Conservation (phyloP, 352 stramenopile species). For the Phytophthora uliginosa region DNA sequence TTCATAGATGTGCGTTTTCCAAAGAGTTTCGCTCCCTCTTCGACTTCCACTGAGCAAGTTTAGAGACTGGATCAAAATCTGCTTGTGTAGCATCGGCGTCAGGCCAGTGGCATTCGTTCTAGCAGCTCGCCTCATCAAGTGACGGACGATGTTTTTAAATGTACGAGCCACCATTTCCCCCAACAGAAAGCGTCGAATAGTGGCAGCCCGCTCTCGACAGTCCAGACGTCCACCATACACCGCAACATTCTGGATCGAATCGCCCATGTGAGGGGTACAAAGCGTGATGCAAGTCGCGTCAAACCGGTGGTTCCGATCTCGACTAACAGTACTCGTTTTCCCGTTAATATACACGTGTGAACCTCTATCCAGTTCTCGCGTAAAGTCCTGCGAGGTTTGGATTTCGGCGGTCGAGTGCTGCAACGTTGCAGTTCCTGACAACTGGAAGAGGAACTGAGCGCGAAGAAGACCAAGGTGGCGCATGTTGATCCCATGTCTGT, state of each 20-base stretch:
- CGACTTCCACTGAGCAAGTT: slow-evolving; percentile 79
- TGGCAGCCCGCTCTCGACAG: slow-evolving; percentile 59
- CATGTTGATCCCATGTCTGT: slow-evolving; percentile 92
- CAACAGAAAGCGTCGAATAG: slow-evolving; percentile 76
- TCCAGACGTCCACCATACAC: slow-evolving; percentile 76
- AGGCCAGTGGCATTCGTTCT: slow-evolving; percentile 50
- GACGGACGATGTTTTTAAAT: slow-evolving; percentile 90
- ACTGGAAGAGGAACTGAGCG: slow-evolving; percentile 76
- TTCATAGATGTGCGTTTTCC: slow-evolving; percentile 76
- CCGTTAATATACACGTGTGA: slow-evolving; percentile 67
- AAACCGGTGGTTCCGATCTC: slow-evolving; percentile 51
- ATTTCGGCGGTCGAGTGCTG: slow-evolving; percentile 88
- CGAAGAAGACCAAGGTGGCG: slow-evolving; percentile 90
- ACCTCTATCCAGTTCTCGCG: slow-evolving; percentile 82
- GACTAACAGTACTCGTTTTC: slow-evolving; percentile 66
- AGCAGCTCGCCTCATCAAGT: slow-evolving; percentile 66
- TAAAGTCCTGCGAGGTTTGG: slow-evolving; percentile 85
- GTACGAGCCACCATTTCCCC: slow-evolving; percentile 90
- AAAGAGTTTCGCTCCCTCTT: slow-evolving; percentile 73
- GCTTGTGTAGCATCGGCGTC: slow-evolving; percentile 51
- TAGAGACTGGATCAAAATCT: slow-evolving; percentile 63
- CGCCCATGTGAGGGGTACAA: slow-evolving; percentile 56
- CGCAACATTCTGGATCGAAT: slow-evolving; percentile 78
- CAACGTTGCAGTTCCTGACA: slow-evolving; percentile 82
- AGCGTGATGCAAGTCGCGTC: slow-evolving; percentile 75